These are phyloP conservation scores for Scedosporium apiospermum DNA, from an alignment of 2,329 filamentous ascomycete species.

Conservation along the genomic window DNA sequence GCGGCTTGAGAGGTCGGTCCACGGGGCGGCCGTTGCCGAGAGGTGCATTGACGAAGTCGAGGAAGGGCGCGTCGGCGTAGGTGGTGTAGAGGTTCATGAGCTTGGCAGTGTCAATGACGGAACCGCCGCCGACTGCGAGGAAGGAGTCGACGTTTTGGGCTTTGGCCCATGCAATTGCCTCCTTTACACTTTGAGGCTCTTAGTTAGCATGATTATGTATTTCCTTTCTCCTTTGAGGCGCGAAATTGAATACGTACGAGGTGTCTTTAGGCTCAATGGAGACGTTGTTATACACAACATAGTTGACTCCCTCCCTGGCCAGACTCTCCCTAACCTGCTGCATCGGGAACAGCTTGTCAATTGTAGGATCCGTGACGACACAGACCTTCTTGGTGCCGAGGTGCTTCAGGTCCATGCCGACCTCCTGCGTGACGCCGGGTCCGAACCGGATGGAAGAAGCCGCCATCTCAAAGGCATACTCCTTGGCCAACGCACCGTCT, in stretches of 20 bases:
- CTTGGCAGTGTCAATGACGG: conserved; percentile 96
- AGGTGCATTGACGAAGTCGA: conserved; percentile 96
- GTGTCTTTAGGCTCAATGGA: conserved; percentile 90
- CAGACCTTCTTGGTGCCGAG: conserved; percentile 79
- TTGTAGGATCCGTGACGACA: conserved; percentile 82
- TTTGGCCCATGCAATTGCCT: conserved; percentile 81
- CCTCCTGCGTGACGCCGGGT: conserved; percentile 84
- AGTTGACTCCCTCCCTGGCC: conserved; percentile 67
- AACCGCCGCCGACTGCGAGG: conserved; percentile 83
- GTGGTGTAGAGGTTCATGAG: conserved; percentile 94
- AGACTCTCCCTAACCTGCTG: conserved; percentile 77
- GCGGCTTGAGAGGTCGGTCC: conserved; percentile 52
- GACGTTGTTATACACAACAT: conserved; percentile 71
- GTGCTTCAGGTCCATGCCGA: conserved; percentile 96
- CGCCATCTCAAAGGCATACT: conserved; percentile 99
- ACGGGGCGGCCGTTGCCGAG: conserved; percentile 74
- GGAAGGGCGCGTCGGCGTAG: conserved; percentile 85
- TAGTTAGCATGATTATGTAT: conserved; percentile 6
- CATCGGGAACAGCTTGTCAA: conserved; percentile 79
- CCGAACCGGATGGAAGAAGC: conserved; percentile 92
- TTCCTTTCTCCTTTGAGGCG: too few relatives aligned
- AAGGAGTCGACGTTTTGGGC: conserved; percentile 78
- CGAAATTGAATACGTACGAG: conserved; percentile 45
- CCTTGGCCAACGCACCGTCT: conserved; percentile 42
- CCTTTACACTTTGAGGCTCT: conserved; percentile 53